Evolutionary conservation across 495 filamentous ascomycete genomes (phyloP).

Genomic region (Penicillium pulvis): DNA sequence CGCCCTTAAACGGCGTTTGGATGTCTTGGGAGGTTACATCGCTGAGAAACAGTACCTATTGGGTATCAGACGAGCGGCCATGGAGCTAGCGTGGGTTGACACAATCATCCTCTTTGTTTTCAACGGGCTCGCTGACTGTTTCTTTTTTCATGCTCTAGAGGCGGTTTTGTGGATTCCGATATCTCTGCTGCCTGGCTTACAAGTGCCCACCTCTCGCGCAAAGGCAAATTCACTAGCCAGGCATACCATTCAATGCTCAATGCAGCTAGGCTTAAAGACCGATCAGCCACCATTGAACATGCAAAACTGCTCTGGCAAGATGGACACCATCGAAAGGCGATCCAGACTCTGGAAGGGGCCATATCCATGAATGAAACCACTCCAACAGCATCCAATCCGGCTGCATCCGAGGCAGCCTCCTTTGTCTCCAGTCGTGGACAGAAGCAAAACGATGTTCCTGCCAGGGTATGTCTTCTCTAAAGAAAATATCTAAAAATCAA

Average conservation of each 20-base stretch:
- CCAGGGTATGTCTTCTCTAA: conserved; percentile 34
- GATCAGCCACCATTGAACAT: conserved; percentile 88
- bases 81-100: conserved; percentile 61
- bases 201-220: conserved; percentile 82
- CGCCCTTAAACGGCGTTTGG: conserved; percentile 72
- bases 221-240: conserved; percentile 76
- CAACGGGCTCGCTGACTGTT: conserved; percentile 16
- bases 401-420: conserved; percentile 38
- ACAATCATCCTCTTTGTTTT: not conserved
- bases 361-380: conserved; percentile 74
- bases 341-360: conserved; percentile 82
- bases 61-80: conserved; percentile 80
- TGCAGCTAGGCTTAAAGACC: conserved; percentile 79
- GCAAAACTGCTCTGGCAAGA: conserved; percentile 92
- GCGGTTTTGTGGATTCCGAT: conserved; percentile 59
- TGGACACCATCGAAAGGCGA: conserved; percentile 91
- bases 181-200: conserved; percentile 84
- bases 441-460: conserved; percentile 48
- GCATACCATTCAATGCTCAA: conserved; percentile 93
- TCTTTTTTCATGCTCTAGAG: conserved; percentile 27
- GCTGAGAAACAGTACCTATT: conserved; percentile 93
- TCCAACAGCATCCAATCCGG: conserved; percentile 47
- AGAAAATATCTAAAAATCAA: not conserved
- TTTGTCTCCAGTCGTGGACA: conserved; percentile 38
- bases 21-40: conserved; percentile 81